Evolutionary conservation across 75 land plant genomes (phyloP).

Genomic region (Chamaecyparis obtusa): DNA sequence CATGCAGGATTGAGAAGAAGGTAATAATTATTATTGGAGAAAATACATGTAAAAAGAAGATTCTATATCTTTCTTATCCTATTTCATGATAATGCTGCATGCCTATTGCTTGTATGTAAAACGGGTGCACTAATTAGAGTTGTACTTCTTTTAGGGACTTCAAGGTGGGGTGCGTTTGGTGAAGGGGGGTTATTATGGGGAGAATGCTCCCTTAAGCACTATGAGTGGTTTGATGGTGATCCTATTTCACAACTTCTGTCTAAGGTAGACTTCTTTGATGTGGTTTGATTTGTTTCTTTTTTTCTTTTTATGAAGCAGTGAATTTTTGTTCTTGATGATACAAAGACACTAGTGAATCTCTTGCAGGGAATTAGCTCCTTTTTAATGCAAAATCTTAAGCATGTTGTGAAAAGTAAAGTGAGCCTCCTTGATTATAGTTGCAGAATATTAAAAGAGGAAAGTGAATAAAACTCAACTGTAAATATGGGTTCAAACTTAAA

Average conservation of each 20-base stretch:
- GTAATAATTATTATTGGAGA: not conserved
- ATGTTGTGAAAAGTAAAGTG: not conserved
- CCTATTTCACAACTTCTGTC: conserved; percentile 51
- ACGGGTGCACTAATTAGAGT: not conserved
- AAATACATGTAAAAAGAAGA: not conserved
- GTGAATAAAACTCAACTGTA: not conserved
- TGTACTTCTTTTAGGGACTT: conserved; percentile 40
- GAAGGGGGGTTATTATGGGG: conserved; percentile 89
- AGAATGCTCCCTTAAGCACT: conserved; percentile 69
- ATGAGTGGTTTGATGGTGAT: conserved; percentile 86
- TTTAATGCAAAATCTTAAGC: not conserved
- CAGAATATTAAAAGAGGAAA: not conserved
- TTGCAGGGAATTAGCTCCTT: not conserved
- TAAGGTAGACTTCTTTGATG: conserved; percentile 37
- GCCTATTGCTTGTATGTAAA: not conserved
- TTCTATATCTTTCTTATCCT: not conserved
- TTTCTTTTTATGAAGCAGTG: not conserved
- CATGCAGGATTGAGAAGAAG: not conserved
- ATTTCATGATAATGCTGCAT: not conserved
- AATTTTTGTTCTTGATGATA: not conserved
- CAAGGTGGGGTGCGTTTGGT: conserved; percentile 86
- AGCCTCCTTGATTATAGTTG: not conserved
- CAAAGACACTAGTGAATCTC: not conserved
- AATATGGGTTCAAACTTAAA: not conserved
- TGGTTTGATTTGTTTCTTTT: not conserved